Conservation (phyloP, 2,329 filamentous ascomycete genomes). For the Chaetoscypha palmicola region DNA sequence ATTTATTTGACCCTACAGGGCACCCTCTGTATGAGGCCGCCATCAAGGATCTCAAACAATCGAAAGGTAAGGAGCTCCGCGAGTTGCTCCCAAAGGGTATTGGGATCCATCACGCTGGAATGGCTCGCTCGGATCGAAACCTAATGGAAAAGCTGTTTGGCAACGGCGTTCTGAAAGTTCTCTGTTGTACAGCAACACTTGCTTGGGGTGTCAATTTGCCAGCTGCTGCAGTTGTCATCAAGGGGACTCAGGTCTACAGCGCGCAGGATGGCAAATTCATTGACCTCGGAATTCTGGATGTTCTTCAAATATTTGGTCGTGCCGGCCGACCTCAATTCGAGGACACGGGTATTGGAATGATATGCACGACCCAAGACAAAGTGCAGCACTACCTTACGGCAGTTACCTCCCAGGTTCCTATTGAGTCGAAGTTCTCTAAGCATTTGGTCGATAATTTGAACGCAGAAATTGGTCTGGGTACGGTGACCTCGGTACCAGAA, state of each 20-base stretch:
- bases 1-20: conserved; percentile 73
- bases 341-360: conserved; percentile 96
- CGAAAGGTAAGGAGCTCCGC: conserved; percentile 77
- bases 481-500: conserved; percentile 88
- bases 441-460: conserved; percentile 96
- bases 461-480: conserved; percentile 87
- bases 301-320: conserved; percentile 96
- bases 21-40: conserved; percentile 78
- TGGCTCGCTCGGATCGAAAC: conserved; percentile 90
- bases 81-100: conserved; percentile 87
- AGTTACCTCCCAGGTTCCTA: conserved; percentile 91
- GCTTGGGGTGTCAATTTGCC: conserved; percentile 99
- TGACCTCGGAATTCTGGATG: conserved; percentile 91
- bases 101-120: conserved; percentile 93
- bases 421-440: conserved; percentile 91
- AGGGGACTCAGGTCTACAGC: conserved; percentile 95
- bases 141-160: conserved; percentile 89
- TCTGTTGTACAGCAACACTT: conserved; percentile 95
- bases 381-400: conserved; percentile 84
- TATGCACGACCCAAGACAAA: conserved; percentile 93
- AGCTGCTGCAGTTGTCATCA: conserved; percentile 93
- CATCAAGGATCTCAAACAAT: conserved; percentile 75
- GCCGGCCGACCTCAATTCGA: conserved; percentile 97
- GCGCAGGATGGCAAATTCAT: conserved; percentile 95
- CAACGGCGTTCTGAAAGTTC: conserved; percentile 88